Evolutionary conservation across 1,284 basidiomycete species (phyloP).

Genomic region (Ganoderma boninense): DNA sequence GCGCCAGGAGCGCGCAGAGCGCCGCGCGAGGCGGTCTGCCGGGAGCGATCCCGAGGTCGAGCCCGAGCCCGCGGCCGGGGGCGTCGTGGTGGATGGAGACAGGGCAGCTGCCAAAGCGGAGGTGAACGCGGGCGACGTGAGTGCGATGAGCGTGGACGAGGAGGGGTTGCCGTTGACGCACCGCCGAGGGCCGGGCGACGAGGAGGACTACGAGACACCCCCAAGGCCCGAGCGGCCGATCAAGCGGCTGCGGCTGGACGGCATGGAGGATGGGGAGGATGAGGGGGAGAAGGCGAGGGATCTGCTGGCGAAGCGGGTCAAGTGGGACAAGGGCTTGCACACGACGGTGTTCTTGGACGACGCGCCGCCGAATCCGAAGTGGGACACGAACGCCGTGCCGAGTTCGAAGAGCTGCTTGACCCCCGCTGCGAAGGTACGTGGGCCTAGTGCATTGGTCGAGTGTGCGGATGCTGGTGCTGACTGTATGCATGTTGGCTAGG

Average conservation of each 20-base stretch:
- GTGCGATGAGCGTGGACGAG: conserved; percentile 39
- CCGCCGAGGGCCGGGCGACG: conserved; percentile 77
- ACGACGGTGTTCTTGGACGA: conserved; percentile 69
- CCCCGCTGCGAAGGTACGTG: conserved; percentile 66
- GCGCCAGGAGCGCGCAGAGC: conserved; percentile 71
- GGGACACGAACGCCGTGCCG: conserved; percentile 49
- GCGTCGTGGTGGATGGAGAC: neutral
- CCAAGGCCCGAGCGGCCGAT: conserved; percentile 48
- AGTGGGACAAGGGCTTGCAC: conserved; percentile 80
- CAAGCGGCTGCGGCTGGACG: conserved; percentile 48
- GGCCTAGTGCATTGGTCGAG: neutral
- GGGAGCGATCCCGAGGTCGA: conserved; percentile 40
- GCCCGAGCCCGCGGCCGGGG: neutral
- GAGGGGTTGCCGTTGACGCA: conserved; percentile 49
- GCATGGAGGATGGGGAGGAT: conserved; percentile 40
- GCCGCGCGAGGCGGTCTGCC: conserved; percentile 61
- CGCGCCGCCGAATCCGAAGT: conserved; percentile 57
- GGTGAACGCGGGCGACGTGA: conserved; percentile 35
- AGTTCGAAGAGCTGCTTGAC: conserved; percentile 72
- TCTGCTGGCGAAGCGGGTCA: conserved; percentile 69
- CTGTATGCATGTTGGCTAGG: conserved; percentile 48
- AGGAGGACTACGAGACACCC: conserved; percentile 82
- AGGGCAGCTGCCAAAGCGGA: conserved; percentile 19
- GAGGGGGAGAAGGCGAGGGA: conserved; percentile 74
- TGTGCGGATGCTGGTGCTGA: conserved; percentile 1